Evolutionary conservation across 257 asterid species (phyloP), one percentile per base, ranked within the genome.

Genomic region (Anisodus acutangulus): DNA sequence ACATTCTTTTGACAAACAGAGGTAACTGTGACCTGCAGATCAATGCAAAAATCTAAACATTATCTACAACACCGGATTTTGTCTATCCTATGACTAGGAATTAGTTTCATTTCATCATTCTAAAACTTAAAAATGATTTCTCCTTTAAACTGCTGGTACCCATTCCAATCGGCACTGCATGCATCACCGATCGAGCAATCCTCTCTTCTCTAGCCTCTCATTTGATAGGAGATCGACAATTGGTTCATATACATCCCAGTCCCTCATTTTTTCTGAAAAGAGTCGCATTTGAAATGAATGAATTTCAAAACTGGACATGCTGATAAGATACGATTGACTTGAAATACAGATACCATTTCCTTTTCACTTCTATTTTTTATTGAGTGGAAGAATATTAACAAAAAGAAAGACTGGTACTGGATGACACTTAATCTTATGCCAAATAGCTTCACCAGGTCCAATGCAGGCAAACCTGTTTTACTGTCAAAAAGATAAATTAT

Each of bases 161-260:
- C 63, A 54, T 78, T 78, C 57, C 47, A 78, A 78, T 10, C 11
- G 64, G 41, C 58, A 45, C 6, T 31, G 22, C 11, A 43, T 49
- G 81, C 26, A 58, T 90, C 86, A 92, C 78, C 93, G 90, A 92
- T 71, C 93, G 90, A 82, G 6, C 83, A 79, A 53, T 89, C 90
- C 90, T 89, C 84, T 95, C 99, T 89, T 93, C 97, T 89, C 71
- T 94, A 22, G 98, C 98, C 91, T 96, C 97, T 92, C 98, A 58
- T 90, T 92, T 41, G 97, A 93, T 63, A 96, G 86, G 83, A 92
- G 91, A 93, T 93, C 95, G 16, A 96, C 97, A 69, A 91, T 85
- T 76, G 99, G 97, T 82, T 92, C 97, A 78, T 90, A 96, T 41
- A 86, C 89, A 80, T 94, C 98, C 97, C 98, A 91, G 85, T 96